Evolutionary conservation across 2,329 filamentous ascomycete genomes (phyloP).

Genomic region (Ophiostoma perfectum): DNA sequence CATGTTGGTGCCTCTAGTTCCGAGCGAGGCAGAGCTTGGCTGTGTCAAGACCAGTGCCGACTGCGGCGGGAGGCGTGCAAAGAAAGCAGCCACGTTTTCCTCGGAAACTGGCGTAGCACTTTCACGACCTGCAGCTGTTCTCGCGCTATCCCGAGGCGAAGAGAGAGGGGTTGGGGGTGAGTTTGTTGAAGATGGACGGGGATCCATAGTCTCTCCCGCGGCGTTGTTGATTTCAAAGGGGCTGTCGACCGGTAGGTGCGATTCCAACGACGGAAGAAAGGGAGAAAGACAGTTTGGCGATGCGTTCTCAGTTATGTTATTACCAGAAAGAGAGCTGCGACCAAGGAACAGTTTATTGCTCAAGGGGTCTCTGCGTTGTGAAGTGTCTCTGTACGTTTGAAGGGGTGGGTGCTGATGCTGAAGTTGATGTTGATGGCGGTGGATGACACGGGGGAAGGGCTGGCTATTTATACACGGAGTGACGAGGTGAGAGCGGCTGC

Average conservation of each 20-base stretch:
- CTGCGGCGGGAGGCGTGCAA: not conserved
- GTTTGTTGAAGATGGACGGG: too few relatives aligned
- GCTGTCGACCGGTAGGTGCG: not conserved
- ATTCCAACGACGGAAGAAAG: not conserved
- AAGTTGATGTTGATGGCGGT: not conserved
- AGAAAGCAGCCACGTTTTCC: not conserved
- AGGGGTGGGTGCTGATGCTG: not conserved
- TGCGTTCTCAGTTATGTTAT: not conserved
- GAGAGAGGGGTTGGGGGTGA: not conserved
- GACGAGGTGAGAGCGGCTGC: not conserved
- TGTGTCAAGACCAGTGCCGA: not conserved
- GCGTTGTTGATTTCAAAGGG: not conserved
- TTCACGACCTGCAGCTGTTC: not conserved
- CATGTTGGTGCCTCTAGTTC: constrained; percentile 3
- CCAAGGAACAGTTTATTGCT: not conserved
- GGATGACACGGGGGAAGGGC: not conserved
- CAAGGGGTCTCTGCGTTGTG: not conserved
- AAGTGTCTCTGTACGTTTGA: not conserved
- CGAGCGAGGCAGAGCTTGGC: not conserved
- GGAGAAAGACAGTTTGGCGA: not conserved
- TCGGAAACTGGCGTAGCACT: not conserved
- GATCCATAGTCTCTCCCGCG: not conserved
- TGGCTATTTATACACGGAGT: not conserved
- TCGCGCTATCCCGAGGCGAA: not conserved
- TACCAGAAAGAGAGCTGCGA: not conserved